Percentiles rank a stretch among this genome's conserved stretches.
Conservation (phyloP, 257 asterid genomes). For the Lithospermum erythrorhizon region DNA sequence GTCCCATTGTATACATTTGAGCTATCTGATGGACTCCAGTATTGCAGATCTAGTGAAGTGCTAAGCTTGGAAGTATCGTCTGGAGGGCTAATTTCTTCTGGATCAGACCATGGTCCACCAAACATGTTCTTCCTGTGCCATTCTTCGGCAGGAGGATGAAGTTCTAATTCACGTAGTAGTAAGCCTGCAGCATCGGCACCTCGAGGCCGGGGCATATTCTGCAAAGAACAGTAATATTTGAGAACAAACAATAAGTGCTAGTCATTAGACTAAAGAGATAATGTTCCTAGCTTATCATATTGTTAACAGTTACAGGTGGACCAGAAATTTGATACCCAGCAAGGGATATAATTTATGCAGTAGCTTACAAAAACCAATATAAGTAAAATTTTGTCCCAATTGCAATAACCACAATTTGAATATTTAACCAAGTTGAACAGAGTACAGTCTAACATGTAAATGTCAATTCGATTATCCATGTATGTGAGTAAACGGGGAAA, state of each 20-base stretch:
- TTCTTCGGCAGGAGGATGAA: constrained; percentile 99
- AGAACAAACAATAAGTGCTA: neutral
- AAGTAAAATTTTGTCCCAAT: too few relatives aligned
- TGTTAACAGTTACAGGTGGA: too few relatives aligned
- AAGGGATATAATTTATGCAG: too few relatives aligned
- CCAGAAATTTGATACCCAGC: too few relatives aligned
- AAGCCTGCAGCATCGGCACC: constrained; percentile 99
- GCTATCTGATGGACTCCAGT: constrained; percentile 39
- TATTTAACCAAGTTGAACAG: too few relatives aligned
- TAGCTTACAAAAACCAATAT: too few relatives aligned
- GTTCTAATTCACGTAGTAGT: constrained; percentile 92
- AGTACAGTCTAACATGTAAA: too few relatives aligned
- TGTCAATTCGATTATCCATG: too few relatives aligned
- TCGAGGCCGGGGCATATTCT: constrained; percentile 99
- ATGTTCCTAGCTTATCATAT: neutral
- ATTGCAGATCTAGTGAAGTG: constrained; percentile 44
- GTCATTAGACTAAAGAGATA: neutral
- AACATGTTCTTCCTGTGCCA: constrained; percentile 97
- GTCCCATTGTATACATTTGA: constrained; percentile 47
- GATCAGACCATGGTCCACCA: constrained; percentile 97
- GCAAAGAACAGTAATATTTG: constrained; percentile 6
- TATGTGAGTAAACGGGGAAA: too few relatives aligned
- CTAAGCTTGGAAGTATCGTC: constrained; percentile 40
- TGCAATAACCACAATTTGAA: too few relatives aligned
- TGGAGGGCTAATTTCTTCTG: constrained; percentile 40